Percentiles rank a stretch among this genome's conserved stretches.
Evolutionary conservation across 495 filamentous ascomycete genomes (phyloP).

Genomic region (Talaromyces nanjingensis): DNA sequence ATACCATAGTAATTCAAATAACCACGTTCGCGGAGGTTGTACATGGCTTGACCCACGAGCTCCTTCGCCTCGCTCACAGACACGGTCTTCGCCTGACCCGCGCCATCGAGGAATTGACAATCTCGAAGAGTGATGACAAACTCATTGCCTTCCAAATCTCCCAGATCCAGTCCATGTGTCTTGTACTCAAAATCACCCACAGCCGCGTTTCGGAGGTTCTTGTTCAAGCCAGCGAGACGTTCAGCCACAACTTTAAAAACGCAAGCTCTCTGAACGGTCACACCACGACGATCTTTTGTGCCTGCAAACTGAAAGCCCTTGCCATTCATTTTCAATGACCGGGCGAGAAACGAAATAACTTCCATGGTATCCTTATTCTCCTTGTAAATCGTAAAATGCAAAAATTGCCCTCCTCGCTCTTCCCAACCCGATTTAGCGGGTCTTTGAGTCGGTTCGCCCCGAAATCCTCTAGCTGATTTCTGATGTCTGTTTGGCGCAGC

Average conservation of each 20-base stretch:
- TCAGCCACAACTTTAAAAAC: constrained; percentile 58
- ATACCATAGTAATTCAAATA: constrained; percentile 97
- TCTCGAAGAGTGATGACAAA: constrained; percentile 87
- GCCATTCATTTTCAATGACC: constrained; percentile 57
- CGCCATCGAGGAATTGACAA: constrained; percentile 56
- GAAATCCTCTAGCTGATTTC: constrained; percentile 22
- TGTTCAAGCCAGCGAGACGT: constrained; percentile 56
- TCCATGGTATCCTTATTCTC: constrained; percentile 99
- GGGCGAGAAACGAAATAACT: constrained; percentile 63
- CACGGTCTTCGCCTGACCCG: constrained; percentile 22
- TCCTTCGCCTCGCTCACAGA: constrained; percentile 33
- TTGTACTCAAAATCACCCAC: constrained; percentile 67
- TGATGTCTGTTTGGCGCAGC: constrained; percentile 38
- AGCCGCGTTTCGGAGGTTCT: constrained; percentile 51
- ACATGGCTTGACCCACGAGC: constrained; percentile 49
- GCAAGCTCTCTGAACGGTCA: constrained; percentile 79
- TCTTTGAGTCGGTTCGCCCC: constrained; percentile 19
- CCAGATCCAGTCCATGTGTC: constrained; percentile 67
- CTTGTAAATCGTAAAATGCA: constrained; percentile 94
- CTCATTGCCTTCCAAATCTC: constrained; percentile 81
- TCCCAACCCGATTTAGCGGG: constrained; percentile 43
- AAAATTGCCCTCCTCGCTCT: constrained; percentile 66
- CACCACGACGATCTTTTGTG: constrained; percentile 88
- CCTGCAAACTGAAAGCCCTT: constrained; percentile 79
- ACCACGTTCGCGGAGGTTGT: constrained; percentile 52